A percentile compares a stretch with the other conserved stretches of the same genome.
These are phyloP conservation scores for Linnemannia hyalina DNA, from an alignment of 192 early-diverging fungal species.

Conservation along the genomic window DNA sequence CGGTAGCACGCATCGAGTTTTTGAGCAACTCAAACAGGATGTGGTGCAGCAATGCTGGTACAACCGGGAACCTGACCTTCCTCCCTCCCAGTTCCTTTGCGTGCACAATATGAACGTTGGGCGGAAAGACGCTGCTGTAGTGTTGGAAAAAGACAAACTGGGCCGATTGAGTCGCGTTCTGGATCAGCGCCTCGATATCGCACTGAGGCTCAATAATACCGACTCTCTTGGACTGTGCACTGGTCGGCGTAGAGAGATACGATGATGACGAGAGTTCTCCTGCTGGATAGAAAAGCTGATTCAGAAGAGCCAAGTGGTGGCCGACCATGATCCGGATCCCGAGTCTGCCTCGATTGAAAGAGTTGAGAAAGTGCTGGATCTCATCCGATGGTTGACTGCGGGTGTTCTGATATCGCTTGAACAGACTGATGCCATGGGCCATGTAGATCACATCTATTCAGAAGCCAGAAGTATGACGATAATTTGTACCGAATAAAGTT, in stretches of 20 bases:
- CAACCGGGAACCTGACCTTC: conserved; percentile 51
- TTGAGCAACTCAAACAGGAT: conserved; percentile 93
- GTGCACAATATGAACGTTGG: conserved; percentile 46
- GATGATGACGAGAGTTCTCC: conserved; percentile 14
- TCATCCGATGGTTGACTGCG: conserved; percentile 30
- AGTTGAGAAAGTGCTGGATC: conserved; percentile 45
- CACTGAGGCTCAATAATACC: conserved; percentile 55
- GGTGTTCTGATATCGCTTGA: conserved; percentile 44
- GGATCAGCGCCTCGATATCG: conserved; percentile 48
- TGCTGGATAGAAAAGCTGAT: conserved; percentile 19
- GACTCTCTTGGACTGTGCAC: conserved; percentile 35
- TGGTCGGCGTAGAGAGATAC: conserved; percentile 33
- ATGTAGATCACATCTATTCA: conserved; percentile 38
- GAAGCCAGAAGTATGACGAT: not conserved
- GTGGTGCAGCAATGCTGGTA: conserved; percentile 75
- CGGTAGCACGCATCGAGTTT: conserved; percentile 89
- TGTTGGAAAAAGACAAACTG: conserved; percentile 57
- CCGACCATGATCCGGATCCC: conserved; percentile 54
- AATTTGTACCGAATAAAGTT: not conserved
- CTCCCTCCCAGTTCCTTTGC: conserved; percentile 46
- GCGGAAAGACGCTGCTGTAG: conserved; percentile 48
- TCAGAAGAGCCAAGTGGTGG: conserved; percentile 45
- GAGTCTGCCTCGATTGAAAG: conserved; percentile 50
- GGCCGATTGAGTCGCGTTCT: conserved; percentile 41
- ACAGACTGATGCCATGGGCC: conserved; percentile 52